phyloP scores from a whole-genome alignment of 148 eudicot species.

The Talinum fruticosum region DNA sequence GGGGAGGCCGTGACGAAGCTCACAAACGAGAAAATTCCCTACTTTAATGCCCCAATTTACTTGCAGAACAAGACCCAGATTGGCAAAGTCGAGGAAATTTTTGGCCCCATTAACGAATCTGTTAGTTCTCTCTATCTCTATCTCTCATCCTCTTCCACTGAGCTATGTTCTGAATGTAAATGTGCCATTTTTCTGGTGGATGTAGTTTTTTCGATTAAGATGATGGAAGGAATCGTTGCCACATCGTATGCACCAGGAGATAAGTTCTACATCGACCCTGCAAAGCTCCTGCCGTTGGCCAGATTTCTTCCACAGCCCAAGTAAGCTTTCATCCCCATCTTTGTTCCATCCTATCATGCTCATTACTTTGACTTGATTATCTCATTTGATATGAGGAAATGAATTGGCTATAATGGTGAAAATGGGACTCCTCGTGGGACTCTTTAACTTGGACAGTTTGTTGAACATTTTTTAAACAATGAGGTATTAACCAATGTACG shows the following conservation, averaged over 20 bases:
- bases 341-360: not conserved
- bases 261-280: slow-evolving; percentile 90
- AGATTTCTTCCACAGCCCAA: slow-evolving; percentile 96
- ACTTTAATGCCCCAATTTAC: slow-evolving; percentile 87
- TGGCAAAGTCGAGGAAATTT: slow-evolving; percentile 45
- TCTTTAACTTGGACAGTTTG: not conserved
- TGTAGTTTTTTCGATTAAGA: slow-evolving; percentile 71
- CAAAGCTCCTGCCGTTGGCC: slow-evolving; percentile 79
- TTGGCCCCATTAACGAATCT: slow-evolving; percentile 92
- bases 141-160: not conserved
- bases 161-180: not conserved
- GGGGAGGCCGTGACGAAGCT: slow-evolving; percentile 18
- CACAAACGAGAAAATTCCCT: slow-evolving; percentile 83
- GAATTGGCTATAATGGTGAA: not conserved
- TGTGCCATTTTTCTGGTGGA: not conserved
- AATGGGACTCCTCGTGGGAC: not conserved
- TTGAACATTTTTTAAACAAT: not conserved
- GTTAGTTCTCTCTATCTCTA: slow-evolving; percentile 26
- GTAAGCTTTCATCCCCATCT: slow-evolving; percentile 42
- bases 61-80: slow-evolving; percentile 47
- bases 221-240: slow-evolving; percentile 89
- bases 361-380: not conserved
- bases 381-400: not conserved
- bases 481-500: not conserved
- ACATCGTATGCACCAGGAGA: slow-evolving; percentile 79